Base-by-base conservation (phyloP, 2,329 filamentous ascomycete species). In the Aspergillus brasiliensis region DNA sequence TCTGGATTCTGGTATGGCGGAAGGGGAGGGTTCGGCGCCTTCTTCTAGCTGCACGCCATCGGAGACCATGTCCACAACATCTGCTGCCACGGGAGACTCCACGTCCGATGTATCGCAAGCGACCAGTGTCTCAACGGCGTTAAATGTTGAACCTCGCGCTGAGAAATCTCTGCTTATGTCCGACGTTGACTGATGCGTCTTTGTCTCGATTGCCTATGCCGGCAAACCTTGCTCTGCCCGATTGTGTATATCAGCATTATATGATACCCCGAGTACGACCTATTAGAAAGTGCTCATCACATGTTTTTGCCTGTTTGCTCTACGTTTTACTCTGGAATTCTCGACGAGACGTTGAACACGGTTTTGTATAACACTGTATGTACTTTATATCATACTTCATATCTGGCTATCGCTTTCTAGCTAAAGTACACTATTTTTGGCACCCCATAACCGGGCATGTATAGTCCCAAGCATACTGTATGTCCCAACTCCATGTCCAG, bases 41-140 rank as follows among this genome's bases (percentile, higher is more conserved):
- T 57, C 62, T 3, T 68, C 67, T 11, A 67, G 63, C 51, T 64
- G 49, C 31, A 61, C 62, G 6, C 65, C 67, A 5, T 65, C 67
- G 5, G 72, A 74, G 27, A 62, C 64, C 27, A 68, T 68, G 57
- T 74, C 71, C 7, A 62, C 66, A 8, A 61, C 65, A 5, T 62
- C 66, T 10, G 71, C 65, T 10, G 71, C 68, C 2, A 70, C 65
- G 5, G 58, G 64, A 28, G 69, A 59, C 21, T 64, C 65, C n/a
- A 66, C 64, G 8, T 74, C 69, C 17, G 58, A 59, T 38, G 67
- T 64, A 8, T 74, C 73, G 8, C 69, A 62, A 19, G 67, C 72
- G 17, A 72, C 72, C 13, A 73, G 73, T 42, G 60, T 75, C 8
- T 73, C 71, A 2, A 42, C 62, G 7, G 47, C 53, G 21, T 66